These are phyloP conservation scores for Vitis rotundifolia DNA, from an alignment of 164 flowering plant species.

Conservation along the genomic window DNA sequence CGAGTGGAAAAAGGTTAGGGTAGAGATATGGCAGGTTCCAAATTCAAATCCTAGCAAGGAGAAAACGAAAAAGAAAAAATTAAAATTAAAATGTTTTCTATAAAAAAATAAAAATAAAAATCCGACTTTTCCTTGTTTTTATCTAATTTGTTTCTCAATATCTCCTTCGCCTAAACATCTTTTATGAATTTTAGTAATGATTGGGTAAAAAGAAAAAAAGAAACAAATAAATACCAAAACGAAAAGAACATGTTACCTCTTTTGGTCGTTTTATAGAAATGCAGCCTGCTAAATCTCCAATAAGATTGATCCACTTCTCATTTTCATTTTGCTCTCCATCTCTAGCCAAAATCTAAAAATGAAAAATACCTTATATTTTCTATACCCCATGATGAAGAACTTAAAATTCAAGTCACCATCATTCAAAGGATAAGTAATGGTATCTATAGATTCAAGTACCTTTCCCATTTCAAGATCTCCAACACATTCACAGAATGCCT, in stretches of 20 bases:
- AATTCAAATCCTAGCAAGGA: too few species aligned
- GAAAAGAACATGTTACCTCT: conserved; percentile 56
- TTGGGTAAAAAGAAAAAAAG: background rate
- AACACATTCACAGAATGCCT: conserved; percentile 97
- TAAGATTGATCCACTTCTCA: conserved; percentile 86
- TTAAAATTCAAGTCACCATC: background rate
- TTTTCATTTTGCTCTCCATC: conserved; percentile 75
- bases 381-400: background rate
- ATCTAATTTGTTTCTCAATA: too few species aligned
- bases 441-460: conserved; percentile 41
- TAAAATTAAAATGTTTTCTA: too few species aligned
- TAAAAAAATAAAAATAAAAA: too few species aligned
- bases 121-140: too few species aligned
- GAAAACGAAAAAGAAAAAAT: too few species aligned
- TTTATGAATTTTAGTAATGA: background rate
- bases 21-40: too few species aligned
- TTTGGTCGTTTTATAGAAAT: conserved; percentile 92
- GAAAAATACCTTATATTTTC: background rate
- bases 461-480: conserved; percentile 99
- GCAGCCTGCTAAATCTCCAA: conserved; percentile 87
- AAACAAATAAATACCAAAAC: background rate
- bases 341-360: conserved; percentile 78
- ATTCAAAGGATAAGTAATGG: background rate
- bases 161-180: too few species aligned
- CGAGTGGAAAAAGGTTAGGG: too few species aligned